Base-by-base conservation (phyloP, 164 flowering plant species). In the Amborella trichopoda region DNA sequence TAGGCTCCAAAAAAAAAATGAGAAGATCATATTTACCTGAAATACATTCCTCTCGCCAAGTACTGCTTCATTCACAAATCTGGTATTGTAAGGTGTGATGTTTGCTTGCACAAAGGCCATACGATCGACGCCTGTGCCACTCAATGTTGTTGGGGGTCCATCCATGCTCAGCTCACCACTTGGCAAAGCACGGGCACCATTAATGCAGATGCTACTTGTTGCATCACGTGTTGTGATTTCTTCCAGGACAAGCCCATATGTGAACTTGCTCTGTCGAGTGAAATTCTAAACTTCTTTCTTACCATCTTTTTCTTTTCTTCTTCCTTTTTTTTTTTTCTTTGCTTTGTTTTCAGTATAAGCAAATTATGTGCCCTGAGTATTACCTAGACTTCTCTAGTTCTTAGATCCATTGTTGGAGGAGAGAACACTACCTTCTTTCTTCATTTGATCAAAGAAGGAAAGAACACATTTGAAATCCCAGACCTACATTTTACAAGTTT, bases 141-240 rank as follows among this genome's bases (percentile, higher is more conserved):
- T 88, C 42, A 93, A 85, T 8, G 99, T 88, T 20, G 97, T 93
- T 23, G 97, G 97, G 50, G 99, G 99, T 26, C 99, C 99, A 70
- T 88, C 99, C 25, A 85, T 78, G 63, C 89, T 83, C 46, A 85
- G 70, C 54, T 84, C 94, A 28, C 97, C 95, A 65, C 77, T 85
- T 9, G 95, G 90, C 66, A 93, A 68, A 44, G 82, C 74, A 58
- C 99, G 63, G 58, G 82, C 94, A 44, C 99, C 99, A 73, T 66
- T 58, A 26, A 78, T 59, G 62, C 89, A 65, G 56, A 93, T 75
- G 62, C 87, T 76, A 50, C 94, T 93, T 65, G 90, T 80, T 69
- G 85, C 95, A 75, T 93, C 95, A 36, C 94, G 86, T 11, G 99
- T 93, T 45, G 85, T 83, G 38, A 93, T 89, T 69, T 93, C 95